These are phyloP conservation scores for Rosa multiflora DNA, from an alignment of 306 rosid species.

Conservation along the genomic window DNA sequence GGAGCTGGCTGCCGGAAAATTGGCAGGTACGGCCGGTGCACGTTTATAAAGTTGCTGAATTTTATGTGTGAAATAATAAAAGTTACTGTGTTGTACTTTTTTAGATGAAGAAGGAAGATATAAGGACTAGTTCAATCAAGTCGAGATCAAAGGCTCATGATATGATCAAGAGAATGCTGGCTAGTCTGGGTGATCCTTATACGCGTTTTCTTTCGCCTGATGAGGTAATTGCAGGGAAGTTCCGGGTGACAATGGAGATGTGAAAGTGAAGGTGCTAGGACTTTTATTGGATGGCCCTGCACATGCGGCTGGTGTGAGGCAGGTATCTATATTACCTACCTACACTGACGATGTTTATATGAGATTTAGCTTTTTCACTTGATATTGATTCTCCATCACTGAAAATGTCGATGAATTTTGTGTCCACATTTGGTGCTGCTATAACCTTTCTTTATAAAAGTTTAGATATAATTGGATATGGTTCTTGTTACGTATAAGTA, in stretches of 20 bases:
- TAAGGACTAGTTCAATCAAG: slow-evolving; percentile 62
- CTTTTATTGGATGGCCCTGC: slow-evolving; percentile 90
- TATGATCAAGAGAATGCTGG: slow-evolving; percentile 77
- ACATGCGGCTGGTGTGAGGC: slow-evolving; percentile 84
- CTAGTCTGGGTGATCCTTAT: slow-evolving; percentile 88
- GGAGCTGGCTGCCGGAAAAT: slow-evolving; percentile 64
- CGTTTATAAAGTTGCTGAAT: neutral
- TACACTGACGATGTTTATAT: neutral
- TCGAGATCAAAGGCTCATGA: slow-evolving; percentile 83
- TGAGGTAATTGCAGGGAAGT: slow-evolving; percentile 81
- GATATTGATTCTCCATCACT: neutral
- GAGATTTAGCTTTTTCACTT: neutral
- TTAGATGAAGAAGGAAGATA: slow-evolving; percentile 66
- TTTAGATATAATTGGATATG: neutral
- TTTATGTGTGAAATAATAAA: neutral
- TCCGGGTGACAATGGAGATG: slow-evolving; percentile 65
- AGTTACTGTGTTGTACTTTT: neutral
- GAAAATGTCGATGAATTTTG: neutral
- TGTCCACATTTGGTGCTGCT: too few species aligned
- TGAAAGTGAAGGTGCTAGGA: slow-evolving; percentile 70
- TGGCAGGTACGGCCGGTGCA: slow-evolving; percentile 57
- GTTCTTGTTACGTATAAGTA: neutral
- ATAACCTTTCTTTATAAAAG: neutral
- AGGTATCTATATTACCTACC: slow-evolving; percentile 48
- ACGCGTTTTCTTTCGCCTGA: slow-evolving; percentile 87